Conservation (phyloP, 2,329 filamentous ascomycete genomes). For the Exophiala bonariae region DNA sequence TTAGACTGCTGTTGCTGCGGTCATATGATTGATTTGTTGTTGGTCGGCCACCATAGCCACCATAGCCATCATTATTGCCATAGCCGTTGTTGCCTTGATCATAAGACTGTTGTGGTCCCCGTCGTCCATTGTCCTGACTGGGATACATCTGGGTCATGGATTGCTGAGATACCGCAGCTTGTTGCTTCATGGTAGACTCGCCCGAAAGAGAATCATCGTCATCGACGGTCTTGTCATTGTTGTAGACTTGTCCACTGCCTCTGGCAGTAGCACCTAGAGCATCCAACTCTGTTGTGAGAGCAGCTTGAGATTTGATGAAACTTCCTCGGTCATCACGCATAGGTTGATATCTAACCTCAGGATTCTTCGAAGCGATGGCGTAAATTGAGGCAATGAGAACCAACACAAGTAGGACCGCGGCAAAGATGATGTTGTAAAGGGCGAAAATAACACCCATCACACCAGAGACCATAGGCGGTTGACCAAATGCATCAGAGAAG, state of each 20-base stretch:
- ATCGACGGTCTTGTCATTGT: constrained; percentile 61
- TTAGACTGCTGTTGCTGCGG: constrained; percentile 28
- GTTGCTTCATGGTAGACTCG: constrained; percentile 31
- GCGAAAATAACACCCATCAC: constrained; percentile 89
- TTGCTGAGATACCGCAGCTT: constrained; percentile 15
- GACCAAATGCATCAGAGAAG: constrained; percentile 83
- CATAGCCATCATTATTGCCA: constrained; percentile 20
- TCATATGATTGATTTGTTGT: constrained; percentile 32
- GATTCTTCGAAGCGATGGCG: constrained; percentile 87
- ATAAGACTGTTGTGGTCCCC: constrained; percentile 35
- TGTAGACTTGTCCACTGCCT: constrained; percentile 67
- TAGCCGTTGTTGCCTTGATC: constrained; percentile 28
- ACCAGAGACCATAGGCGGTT: constrained; percentile 80
- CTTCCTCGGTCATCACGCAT: constrained; percentile 96
- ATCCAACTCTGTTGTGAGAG: constrained; percentile 84
- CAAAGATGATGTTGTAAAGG: constrained; percentile 80
- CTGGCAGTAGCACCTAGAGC: constrained; percentile 85
- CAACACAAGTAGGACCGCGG: constrained; percentile 78
- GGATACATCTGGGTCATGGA: constrained; percentile 40
- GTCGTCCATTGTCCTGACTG: constrained; percentile 39
- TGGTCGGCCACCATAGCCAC: constrained; percentile 22
- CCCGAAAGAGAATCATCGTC: constrained; percentile 57
- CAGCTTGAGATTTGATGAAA: constrained; percentile 94
- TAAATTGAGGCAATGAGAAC: constrained; percentile 75
- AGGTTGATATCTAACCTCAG: constrained; percentile 89